A percentile compares a stretch with the other conserved stretches of the same genome.
Evolutionary conservation across 768 basidiomycete genomes (phyloP).

Genomic region (Boletus vermiculosoides): DNA sequence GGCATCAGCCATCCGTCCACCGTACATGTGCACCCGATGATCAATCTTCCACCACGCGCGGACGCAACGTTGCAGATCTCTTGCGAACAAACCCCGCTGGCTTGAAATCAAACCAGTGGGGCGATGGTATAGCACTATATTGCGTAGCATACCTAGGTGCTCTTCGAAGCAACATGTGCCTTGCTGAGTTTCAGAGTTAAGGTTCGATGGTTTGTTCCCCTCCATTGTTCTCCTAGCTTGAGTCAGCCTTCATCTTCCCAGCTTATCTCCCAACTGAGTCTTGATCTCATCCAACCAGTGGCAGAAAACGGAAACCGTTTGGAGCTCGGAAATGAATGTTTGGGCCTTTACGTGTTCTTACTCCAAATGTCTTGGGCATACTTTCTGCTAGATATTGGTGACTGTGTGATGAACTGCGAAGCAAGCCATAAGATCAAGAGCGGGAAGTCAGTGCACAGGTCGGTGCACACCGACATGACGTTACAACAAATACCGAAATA

Average conservation of each 20-base stretch:
- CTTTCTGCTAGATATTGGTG: not conserved
- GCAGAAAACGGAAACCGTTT: conserved; percentile 5
- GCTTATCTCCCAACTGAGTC: conserved; percentile 25
- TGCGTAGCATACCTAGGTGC: not conserved
- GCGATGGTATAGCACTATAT: not conserved
- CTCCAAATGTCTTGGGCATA: conserved; percentile 1
- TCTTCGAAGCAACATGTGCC: conserved; percentile 2
- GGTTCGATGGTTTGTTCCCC: conserved; percentile 18
- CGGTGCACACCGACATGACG: conserved; percentile 1
- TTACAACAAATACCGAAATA: conserved; percentile 28
- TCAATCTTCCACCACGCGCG: conserved; percentile 27
- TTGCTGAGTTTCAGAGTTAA: conserved; percentile 11
- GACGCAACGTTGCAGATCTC: conserved; percentile 24
- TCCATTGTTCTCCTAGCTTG: conserved; percentile 3
- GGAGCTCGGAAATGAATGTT: conserved; percentile 14
- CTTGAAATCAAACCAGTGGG: conserved; percentile 1
- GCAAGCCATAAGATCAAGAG: conserved; percentile 10
- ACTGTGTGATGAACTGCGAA: conserved; percentile 7
- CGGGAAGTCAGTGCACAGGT: conserved; percentile 11
- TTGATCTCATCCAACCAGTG: conserved; percentile 9
- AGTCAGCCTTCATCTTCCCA: conserved; percentile 17
- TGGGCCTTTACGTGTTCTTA: conserved; percentile 10
- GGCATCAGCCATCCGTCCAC: conserved; percentile 11
- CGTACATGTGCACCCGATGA: conserved; percentile 19
- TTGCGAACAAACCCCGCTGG: conserved; percentile 10